Percentiles rank a stretch among this genome's conserved stretches.
Conservation (phyloP, 306 rosid genomes). For the Senna siamea region DNA sequence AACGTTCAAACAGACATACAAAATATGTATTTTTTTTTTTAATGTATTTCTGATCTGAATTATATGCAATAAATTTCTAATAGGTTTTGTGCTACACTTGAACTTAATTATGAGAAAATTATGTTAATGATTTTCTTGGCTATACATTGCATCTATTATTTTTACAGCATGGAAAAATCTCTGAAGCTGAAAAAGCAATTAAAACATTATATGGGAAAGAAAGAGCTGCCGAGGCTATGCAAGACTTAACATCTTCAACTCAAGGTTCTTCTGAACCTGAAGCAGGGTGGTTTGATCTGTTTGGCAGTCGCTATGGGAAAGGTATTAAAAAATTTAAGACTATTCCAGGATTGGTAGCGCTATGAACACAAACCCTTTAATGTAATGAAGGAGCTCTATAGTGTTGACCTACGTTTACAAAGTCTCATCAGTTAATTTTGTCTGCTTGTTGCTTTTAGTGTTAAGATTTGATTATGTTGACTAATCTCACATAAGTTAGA, state of each 20-base stretch:
- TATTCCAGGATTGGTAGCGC: background rate
- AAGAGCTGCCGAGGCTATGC: constrained; percentile 68
- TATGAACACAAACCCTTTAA: background rate
- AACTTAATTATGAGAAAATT: constrained; percentile 12
- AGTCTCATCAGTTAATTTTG: constrained; percentile 19
- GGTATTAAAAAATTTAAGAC: constrained; percentile 47
- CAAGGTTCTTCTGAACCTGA: constrained; percentile 85
- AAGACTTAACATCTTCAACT: constrained; percentile 57
- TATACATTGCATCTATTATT: background rate
- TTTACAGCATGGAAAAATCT: constrained; percentile 76
- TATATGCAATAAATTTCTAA: constrained; percentile 13
- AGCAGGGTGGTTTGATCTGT: constrained; percentile 87
- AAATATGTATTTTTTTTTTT: constrained; percentile 4
- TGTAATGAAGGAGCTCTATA: background rate
- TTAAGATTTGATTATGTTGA: background rate
- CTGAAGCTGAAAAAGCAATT: constrained; percentile 74
- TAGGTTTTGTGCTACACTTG: background rate
- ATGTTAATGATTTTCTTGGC: background rate
- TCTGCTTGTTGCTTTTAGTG: background rate
- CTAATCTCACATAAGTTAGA: background rate
- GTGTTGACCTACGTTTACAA: constrained; percentile 2
- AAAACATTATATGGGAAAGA: constrained; percentile 80
- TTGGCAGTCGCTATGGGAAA: constrained; percentile 82
- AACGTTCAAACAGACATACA: background rate
- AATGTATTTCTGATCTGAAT: background rate